phyloP scores from a whole-genome alignment of 2,329 filamentous ascomycete species.

The Truncatella angustata region DNA sequence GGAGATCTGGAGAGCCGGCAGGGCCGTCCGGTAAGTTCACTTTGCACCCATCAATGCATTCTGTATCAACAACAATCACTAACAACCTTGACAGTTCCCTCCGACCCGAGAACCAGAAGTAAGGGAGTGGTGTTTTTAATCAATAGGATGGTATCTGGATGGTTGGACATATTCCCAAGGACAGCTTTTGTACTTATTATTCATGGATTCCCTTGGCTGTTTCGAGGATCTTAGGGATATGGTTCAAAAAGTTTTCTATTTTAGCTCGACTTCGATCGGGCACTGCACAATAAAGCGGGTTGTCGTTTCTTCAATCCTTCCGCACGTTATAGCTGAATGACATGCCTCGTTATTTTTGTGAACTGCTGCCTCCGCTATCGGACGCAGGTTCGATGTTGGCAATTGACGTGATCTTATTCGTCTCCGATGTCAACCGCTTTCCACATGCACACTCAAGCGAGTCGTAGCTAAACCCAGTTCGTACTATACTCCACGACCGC shows the following conservation, averaged over 20 bases:
- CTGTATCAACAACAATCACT: neutral
- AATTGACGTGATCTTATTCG: neutral
- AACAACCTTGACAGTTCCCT: constrained; percentile 53
- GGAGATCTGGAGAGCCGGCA: constrained; percentile 99
- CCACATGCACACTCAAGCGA: neutral
- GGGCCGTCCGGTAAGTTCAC: constrained; percentile 77
- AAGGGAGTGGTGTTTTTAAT: constrained; percentile 34
- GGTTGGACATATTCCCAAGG: constrained; percentile 13
- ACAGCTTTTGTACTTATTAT: constrained; percentile 34
- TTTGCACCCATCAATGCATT: constrained; percentile 5
- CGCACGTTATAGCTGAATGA: constrained; percentile 5
- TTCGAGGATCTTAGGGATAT: constrained; percentile 15
- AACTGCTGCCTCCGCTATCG: constrained; percentile 4
- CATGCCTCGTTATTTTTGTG: neutral
- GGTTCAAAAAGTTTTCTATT: constrained; percentile 11
- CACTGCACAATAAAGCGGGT: constrained; percentile 12
- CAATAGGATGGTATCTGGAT: constrained; percentile 14
- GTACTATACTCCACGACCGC: neutral
- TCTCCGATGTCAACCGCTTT: neutral
- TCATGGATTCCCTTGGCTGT: constrained; percentile 28
- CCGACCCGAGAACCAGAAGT: constrained; percentile 84
- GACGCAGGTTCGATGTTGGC: neutral
- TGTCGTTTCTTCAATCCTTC: constrained; percentile 15
- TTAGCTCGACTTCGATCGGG: constrained; percentile 18
- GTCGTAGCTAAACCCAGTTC: neutral